Conservation (phyloP, 805 yeast genomes). For the Pichia thaimueangensis region DNA sequence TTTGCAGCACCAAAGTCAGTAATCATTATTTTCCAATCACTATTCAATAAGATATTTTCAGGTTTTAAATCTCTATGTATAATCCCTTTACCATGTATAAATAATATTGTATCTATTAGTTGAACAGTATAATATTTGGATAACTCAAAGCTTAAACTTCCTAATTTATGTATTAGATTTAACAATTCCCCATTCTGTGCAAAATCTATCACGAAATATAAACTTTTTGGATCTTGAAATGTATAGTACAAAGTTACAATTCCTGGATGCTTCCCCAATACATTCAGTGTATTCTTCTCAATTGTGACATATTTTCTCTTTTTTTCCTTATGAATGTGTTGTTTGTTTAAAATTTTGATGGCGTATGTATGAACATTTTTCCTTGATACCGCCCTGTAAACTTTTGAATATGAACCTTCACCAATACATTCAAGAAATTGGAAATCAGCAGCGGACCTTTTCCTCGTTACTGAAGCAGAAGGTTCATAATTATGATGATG, state of each 20-base stretch:
- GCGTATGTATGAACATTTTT: conserved; percentile 77
- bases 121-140: conserved; percentile 79
- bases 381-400: conserved; percentile 75
- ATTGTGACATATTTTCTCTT: conserved; percentile 94
- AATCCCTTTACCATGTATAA: conserved; percentile 83
- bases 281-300: conserved; percentile 82
- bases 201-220: conserved; percentile 88
- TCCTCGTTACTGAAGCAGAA: conserved; percentile 24
- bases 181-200: conserved; percentile 95
- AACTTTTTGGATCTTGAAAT: conserved; percentile 82
- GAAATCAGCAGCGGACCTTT: conserved; percentile 72
- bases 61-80: conserved; percentile 95
- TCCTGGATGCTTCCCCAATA: conserved; percentile 91
- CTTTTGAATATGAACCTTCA: conserved; percentile 94
- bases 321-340: conserved; percentile 89
- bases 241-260: conserved; percentile 88
- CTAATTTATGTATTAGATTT: conserved; percentile 67
- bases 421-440: conserved; percentile 85
- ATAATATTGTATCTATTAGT: conserved; percentile 82
- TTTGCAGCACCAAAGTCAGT: conserved; percentile 99
- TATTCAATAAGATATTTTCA: conserved; percentile 80
- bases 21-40: conserved; percentile 80
- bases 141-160: conserved; percentile 69
- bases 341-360: conserved; percentile 82
- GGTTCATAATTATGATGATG: no score